Evolutionary conservation across 306 rosid species (phyloP), one percentile per base, ranked within the genome.

Genomic region (Alnus glutinosa): DNA sequence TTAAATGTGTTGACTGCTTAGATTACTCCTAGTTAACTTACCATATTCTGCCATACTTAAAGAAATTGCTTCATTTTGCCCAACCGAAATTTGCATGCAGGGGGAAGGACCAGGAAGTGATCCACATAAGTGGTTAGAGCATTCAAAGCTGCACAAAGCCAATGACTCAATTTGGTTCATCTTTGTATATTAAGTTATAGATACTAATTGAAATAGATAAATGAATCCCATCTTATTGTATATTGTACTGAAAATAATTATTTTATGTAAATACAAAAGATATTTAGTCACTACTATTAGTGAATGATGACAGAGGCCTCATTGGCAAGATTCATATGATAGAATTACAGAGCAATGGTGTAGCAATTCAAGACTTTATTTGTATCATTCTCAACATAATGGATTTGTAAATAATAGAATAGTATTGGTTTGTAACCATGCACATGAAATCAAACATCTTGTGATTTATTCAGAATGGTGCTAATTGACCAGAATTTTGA

Each of bases 31-130:
- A 67, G 51, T 42, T 16, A 67, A 67, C 51, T 67, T 42, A 67
- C 51, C 50, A 42, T 67, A 67, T 39, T 39, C 51, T 67, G 49
- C 18, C 28, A 67, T 67, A n/a, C 30, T 39, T 67, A 0, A 23
- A 8, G 72, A 67, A 39, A 67, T 37, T 16, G 28, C 48, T 59
- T 52, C 37, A 8, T 9, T 32, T 67, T 39, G 72, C 72, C 6
- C 3, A 42, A 42, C 15, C 39, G 72, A 16, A 67, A 67, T 67
- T 67, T 67, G 5, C 42, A 7, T 79, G 74, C 77, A 94, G 98
- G 98, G 98, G 37, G 93, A 91, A 74, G 98, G 98, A 14, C 98
- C 98, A 19, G 97, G 89, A 80, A 88, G 80, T 66, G 95, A 91
- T 79, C 75, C 87, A 19, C 82, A 79, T 54, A 94, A 91, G 79